Percentiles rank a stretch among this genome's conserved stretches.
Conservation (phyloP, 345 rosid genomes). For the Carallia brachiata region DNA sequence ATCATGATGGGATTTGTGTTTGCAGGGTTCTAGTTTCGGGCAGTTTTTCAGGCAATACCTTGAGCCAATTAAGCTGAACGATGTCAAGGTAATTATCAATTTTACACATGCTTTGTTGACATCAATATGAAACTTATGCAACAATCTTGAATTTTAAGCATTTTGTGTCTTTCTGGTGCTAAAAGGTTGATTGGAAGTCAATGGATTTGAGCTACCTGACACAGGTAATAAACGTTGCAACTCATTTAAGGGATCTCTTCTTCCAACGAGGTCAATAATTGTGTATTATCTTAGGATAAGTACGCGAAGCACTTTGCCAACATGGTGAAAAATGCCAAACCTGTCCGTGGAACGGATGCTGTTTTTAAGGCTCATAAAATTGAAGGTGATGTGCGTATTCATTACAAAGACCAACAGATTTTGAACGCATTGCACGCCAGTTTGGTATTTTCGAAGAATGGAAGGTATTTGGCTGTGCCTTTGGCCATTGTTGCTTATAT, state of each 20-base stretch:
- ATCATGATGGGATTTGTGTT: not conserved
- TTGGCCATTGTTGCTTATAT: not conserved
- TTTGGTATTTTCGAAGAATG: conserved; percentile 96
- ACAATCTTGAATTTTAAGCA: conserved; percentile 9
- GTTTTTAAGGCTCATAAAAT: conserved; percentile 60
- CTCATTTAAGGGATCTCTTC: conserved; percentile 5
- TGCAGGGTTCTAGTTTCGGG: conserved; percentile 96
- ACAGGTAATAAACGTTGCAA: conserved; percentile 49
- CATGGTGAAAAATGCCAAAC: conserved; percentile 65
- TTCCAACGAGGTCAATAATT: conserved; percentile 10
- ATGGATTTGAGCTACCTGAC: conserved; percentile 81
- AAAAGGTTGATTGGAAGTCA: conserved; percentile 88
- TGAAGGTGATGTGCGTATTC: conserved; percentile 68
- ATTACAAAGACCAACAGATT: conserved; percentile 70
- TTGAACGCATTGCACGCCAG: conserved; percentile 69
- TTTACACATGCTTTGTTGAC: conserved; percentile 5
- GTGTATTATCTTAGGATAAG: conserved; percentile 53
- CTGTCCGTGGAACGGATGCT: conserved; percentile 64
- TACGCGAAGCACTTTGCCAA: conserved; percentile 57
- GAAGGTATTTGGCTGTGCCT: conserved; percentile 55
- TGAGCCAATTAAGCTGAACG: conserved; percentile 88
- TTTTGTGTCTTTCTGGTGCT: conserved; percentile 16
- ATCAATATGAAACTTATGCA: conserved; percentile 3
- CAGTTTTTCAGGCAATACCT: conserved; percentile 87
- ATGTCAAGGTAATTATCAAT: conserved; percentile 53